Evolutionary conservation across 73 alveolate genomes (phyloP).

Genomic region (Symbiodinium pilosum): DNA sequence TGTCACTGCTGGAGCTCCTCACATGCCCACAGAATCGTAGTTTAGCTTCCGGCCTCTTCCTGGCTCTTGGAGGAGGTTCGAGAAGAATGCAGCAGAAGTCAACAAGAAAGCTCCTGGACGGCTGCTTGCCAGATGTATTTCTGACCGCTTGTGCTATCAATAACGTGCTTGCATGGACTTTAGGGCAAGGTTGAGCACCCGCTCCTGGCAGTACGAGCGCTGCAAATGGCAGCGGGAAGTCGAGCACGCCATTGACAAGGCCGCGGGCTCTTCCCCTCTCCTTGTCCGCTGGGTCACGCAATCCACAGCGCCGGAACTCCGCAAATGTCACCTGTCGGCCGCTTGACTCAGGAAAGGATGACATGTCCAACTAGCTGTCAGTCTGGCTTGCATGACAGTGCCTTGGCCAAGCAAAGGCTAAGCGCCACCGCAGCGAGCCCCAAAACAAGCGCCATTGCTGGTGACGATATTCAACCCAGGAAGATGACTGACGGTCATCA

Average conservation of each 20-base stretch:
- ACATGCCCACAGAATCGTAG: too few relatives aligned
- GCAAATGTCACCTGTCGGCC: not conserved
- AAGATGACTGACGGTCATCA: too few relatives aligned
- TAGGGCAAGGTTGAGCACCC: too few relatives aligned
- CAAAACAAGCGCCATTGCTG: not conserved
- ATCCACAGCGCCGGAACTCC: not conserved
- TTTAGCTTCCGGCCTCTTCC: not conserved
- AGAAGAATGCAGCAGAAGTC: not conserved
- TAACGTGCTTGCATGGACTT: too few relatives aligned
- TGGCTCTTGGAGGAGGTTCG: not conserved
- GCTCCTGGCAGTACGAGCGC: not conserved
- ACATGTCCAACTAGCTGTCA: too few relatives aligned
- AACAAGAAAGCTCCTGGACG: not conserved
- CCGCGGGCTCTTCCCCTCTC: too few relatives aligned
- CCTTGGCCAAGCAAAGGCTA: not conserved
- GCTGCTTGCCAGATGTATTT: too few relatives aligned
- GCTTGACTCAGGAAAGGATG: not conserved
- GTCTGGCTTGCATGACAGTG: not conserved
- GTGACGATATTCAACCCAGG: too few relatives aligned
- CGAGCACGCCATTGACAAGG: not conserved
- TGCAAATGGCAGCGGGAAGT: not conserved
- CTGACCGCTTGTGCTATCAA: too few relatives aligned
- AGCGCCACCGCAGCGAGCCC: not conserved
- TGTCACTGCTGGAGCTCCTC: too few relatives aligned
- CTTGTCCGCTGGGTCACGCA: too few relatives aligned